Evolutionary conservation across 1,284 basidiomycete genomes (phyloP), one percentile per base, ranked within the genome.

Genomic region (Cryptococcus jaspeensis): DNA sequence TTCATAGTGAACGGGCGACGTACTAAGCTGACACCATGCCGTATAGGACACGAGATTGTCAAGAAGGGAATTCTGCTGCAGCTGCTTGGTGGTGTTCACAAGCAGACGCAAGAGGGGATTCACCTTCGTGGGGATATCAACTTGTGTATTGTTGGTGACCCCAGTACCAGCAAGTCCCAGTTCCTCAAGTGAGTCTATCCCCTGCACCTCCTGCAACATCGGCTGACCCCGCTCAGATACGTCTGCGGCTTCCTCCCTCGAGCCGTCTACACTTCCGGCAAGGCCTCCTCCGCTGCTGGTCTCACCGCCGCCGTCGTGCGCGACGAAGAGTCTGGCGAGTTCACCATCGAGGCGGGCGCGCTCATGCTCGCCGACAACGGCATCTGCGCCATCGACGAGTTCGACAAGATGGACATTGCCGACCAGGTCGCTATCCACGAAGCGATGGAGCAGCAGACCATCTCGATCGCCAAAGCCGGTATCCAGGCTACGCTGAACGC

Each of bases 381-480:
- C 20, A 98, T 99, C 74, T 99, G 96, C 72, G 94, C 95, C 15
- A 99, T 99, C 70, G 96, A 99, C 80, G 96, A 99, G 78, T 99
- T 99, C 75, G 95, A 99, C 84, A 99, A 99, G 81, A 99, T 99
- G 96, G 95, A 99, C 76, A 85, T 98, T 47, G 87, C 91, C 2
- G 96, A 99, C 77, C 96, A 99, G 76, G 93, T 99, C 43, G 96
- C 96, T 37, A 99, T 99, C 66, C 96, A 99, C 83, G 95, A 99
- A 83, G 94, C 96, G 2, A 99, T 99, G 95, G 95, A 99, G 85
- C 95, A 99, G 79, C 95, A 99, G 80, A 99, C 95, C 1, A 98
- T 99, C 70, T 97, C 93, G 37, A 98, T 99, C 65, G 96, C 96
- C 52, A 99, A 99, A 77, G 96, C 96, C 2, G 96, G 96, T 60